phyloP scores from a whole-genome alignment of 1,284 basidiomycete species.

The Marasmius oreades region DNA sequence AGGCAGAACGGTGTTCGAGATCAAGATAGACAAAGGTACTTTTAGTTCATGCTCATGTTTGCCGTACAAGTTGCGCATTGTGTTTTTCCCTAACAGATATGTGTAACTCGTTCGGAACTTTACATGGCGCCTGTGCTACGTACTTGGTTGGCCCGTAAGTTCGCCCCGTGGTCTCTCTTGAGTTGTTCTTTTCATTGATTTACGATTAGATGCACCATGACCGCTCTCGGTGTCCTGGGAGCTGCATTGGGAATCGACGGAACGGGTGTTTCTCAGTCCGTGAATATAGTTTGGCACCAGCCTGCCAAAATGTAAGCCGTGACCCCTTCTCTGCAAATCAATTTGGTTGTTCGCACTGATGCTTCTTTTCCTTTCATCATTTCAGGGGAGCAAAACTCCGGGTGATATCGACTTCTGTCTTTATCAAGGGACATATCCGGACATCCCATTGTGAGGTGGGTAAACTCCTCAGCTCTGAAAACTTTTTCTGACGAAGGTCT shows the following conservation, averaged over 20 bases:
- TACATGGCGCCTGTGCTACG: slow-evolving; percentile 42
- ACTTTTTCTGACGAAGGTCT: not conserved
- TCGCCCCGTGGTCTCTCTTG: slow-evolving; percentile 14
- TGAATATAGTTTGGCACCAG: slow-evolving; percentile 48
- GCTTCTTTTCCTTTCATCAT: not conserved
- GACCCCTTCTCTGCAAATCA: not conserved
- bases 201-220: slow-evolving; percentile 39
- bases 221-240: slow-evolving; percentile 39
- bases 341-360: not conserved
- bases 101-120: slow-evolving; percentile 36
- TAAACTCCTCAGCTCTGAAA: slow-evolving; percentile 6
- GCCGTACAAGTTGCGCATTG: not conserved
- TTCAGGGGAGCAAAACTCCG: slow-evolving; percentile 41
- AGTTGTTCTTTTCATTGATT: slow-evolving; percentile 13
- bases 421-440: slow-evolving; percentile 37
- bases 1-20: slow-evolving; percentile 36
- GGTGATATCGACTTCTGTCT: slow-evolving; percentile 39
- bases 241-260: slow-evolving; percentile 33
- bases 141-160: slow-evolving; percentile 42
- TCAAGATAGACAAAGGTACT: slow-evolving; percentile 35
- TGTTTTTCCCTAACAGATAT: slow-evolving; percentile 28
- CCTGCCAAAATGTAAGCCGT: slow-evolving; percentile 34
- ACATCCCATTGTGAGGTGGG: slow-evolving; percentile 45
- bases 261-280: slow-evolving; percentile 46
- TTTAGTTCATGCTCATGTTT: not conserved